Base-by-base conservation (phyloP, 768 basidiomycete species). In the Scleroderma bovista region DNA sequence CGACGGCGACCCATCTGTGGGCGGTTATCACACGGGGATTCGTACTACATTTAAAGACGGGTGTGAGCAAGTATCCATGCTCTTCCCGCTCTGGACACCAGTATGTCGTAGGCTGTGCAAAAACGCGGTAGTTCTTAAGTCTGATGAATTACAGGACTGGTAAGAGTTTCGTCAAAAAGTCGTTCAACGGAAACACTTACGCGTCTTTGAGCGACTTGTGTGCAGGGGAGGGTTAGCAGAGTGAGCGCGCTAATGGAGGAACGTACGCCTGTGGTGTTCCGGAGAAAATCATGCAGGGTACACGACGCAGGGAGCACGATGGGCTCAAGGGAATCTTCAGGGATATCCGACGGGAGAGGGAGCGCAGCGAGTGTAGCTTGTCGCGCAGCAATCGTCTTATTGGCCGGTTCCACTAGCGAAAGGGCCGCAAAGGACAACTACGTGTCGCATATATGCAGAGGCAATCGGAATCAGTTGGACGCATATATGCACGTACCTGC, bases 31-130 rank as follows among this genome's bases (percentile, higher is more conserved):
- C 82, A 32, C 84, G 81, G 16, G 86, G 86, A 58, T 88, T 89
- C 22, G 88, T 90, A 65, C 61, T 83, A 60, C 88, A 91, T 59
- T 86, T 88, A 74, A 82, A 90, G 12, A 77, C 60, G 0, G 88
- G 86, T 1, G 80, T 74, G 47, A 89, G 78, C 62, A 83, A 80
- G 59, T 85, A 90, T 3, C 88, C 88, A 49, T 90, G 86, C 55
- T 89, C 88, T 70, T 91, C 88, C 45, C 83, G 80, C 41, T 87
- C 86, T 2, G 85, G 79, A 58, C 88, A 89, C 88, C 88, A 91
- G 32, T 74, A 73, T 2, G 88, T 88, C 16, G 83, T 88, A 6
- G 70, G 62, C 50, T 81, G 78, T 47, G 84, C 79, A 34, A 91
- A 71, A 37, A 86, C 74, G 40, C 81, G 79, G 60, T 88, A 84